Conservation (phyloP, 805 yeast species). For the Candida nemodendra region DNA sequence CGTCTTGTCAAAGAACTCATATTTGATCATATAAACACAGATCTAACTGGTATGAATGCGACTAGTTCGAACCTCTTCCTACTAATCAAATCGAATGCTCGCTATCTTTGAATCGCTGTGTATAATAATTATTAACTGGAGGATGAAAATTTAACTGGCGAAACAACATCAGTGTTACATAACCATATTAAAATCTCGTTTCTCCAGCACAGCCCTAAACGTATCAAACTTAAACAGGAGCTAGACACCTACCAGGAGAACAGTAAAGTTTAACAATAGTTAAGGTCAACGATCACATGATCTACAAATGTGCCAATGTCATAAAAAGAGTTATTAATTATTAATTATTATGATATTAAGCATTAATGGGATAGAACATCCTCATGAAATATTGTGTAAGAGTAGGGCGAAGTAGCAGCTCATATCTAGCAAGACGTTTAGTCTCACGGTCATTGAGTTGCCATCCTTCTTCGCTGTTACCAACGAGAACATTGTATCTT, state of each 20-base stretch:
- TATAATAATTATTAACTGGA: too few relatives aligned
- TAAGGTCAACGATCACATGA: too few relatives aligned
- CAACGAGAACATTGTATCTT: constrained; percentile 14
- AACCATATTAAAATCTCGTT: constrained; percentile 5
- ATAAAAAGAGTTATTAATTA: not conserved
- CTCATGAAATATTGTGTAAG: constrained; percentile 17
- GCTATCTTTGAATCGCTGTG: too few relatives aligned
- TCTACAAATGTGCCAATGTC: too few relatives aligned
- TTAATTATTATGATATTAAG: constrained; percentile 8
- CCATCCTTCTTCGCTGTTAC: constrained; percentile 4
- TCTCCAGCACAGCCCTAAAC: too few relatives aligned
- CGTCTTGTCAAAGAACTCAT: not conserved
- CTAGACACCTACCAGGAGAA: too few relatives aligned
- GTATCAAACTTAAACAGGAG: too few relatives aligned
- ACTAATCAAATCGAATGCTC: too few relatives aligned
- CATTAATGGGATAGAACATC: constrained; percentile 30
- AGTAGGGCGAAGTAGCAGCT: constrained; percentile 8
- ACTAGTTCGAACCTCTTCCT: too few relatives aligned
- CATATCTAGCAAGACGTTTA: constrained; percentile 16
- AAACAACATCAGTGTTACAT: constrained; percentile 1
- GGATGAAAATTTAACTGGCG: not conserved
- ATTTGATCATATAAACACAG: too few relatives aligned
- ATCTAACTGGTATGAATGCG: too few relatives aligned
- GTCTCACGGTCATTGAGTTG: constrained; percentile 4
- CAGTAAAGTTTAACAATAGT: too few relatives aligned